These are phyloP conservation scores for Fraxinus latifolia DNA, from an alignment of 305 asterid species.

Conservation along the genomic window DNA sequence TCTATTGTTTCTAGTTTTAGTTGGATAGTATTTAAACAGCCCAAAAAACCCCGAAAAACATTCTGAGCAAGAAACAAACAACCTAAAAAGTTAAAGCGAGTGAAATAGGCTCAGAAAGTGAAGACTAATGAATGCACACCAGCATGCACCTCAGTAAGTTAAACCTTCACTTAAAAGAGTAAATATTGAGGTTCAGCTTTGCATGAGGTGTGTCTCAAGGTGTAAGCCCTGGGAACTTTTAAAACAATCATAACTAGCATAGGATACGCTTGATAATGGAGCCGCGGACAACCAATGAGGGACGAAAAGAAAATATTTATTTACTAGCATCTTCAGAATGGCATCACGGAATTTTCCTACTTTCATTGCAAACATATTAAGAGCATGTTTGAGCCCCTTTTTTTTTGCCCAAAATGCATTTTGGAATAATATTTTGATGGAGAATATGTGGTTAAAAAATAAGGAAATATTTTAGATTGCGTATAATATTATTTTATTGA, in stretches of 20 bases:
- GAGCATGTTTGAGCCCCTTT: too few relatives aligned
- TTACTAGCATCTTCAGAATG: not conserved
- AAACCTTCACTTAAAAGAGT: not conserved
- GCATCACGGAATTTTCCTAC: not conserved
- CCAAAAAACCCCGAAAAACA: not conserved
- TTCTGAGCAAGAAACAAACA: not conserved
- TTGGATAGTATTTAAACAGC: not conserved
- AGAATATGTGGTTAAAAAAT: too few relatives aligned
- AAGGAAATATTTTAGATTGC: too few relatives aligned
- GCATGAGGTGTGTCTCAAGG: not conserved
- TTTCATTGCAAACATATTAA: not conserved
- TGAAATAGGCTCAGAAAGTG: not conserved
- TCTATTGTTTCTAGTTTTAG: not conserved
- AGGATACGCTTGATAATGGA: too few relatives aligned
- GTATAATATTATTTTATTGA: too few relatives aligned
- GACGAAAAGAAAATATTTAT: not conserved
- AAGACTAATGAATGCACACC: not conserved
- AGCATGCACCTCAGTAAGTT: not conserved
- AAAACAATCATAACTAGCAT: not conserved
- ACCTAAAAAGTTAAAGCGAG: not conserved
- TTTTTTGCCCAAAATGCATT: too few relatives aligned
- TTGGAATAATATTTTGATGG: too few relatives aligned
- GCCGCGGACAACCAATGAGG: too few relatives aligned
- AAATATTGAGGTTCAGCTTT: not conserved
- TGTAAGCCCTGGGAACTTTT: not conserved